Conservation (phyloP, 2,329 filamentous ascomycete genomes). For the Aspergillus amoenus region DNA sequence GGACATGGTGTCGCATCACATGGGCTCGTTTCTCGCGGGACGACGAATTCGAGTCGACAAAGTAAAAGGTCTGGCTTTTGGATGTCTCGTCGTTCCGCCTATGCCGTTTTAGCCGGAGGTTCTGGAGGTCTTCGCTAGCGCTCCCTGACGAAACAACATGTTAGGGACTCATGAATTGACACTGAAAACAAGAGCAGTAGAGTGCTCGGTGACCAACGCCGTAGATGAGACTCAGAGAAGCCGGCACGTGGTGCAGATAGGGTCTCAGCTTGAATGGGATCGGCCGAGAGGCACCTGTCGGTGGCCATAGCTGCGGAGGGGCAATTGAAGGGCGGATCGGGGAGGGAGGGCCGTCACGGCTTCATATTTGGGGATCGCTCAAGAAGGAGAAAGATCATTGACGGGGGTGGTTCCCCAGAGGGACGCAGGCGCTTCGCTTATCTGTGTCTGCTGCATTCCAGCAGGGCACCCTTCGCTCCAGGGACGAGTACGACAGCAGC, state of each 20-base stretch:
- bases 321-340: constrained; percentile 4
- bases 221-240: constrained; percentile 15
- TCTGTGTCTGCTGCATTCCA: constrained; percentile 6
- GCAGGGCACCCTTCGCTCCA: background rate
- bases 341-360: constrained; percentile 12
- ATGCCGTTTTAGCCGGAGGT: constrained; percentile 25
- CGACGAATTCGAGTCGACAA: constrained; percentile 41
- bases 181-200: background rate
- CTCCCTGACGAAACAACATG: constrained; percentile 16
- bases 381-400: constrained; percentile 1
- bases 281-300: constrained; percentile 16
- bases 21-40: constrained; percentile 44
- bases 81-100: constrained; percentile 25
- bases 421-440: constrained; percentile 8
- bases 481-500: background rate
- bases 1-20: constrained; percentile 47
- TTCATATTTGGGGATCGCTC: constrained; percentile 13
- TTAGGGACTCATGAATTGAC: constrained; percentile 10
- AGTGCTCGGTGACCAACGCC: constrained; percentile 17
- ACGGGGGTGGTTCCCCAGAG: background rate
- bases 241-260: constrained; percentile 7
- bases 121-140: constrained; percentile 18
- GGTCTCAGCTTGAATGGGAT: constrained; percentile 15
- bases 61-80: constrained; percentile 39
- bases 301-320: constrained; percentile 20